These are phyloP conservation scores for Termitomyces bulborhizus DNA, from an alignment of 768 basidiomycete species.

Conservation along the genomic window DNA sequence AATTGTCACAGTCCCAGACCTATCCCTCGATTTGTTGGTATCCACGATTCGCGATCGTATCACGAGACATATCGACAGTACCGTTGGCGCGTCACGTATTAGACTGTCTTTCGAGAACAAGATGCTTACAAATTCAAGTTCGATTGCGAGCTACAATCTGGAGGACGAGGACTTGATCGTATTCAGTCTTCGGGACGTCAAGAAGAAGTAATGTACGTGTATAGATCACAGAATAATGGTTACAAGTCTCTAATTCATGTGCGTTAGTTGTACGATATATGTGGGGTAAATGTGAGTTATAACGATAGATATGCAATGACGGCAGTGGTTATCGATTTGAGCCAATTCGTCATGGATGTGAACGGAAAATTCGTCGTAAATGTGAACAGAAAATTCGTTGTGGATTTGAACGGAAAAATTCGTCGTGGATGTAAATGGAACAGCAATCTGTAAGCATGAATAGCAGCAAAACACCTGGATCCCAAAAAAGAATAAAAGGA, in stretches of 20 bases:
- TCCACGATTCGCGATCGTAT: slow-evolving; percentile 90
- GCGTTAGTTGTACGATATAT: slow-evolving; percentile 3
- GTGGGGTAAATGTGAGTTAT: background rate
- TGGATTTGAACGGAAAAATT: background rate
- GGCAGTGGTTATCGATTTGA: background rate
- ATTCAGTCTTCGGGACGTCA: slow-evolving; percentile 64
- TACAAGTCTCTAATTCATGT: background rate
- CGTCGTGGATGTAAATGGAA: background rate
- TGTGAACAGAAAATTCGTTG: background rate
- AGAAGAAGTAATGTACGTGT: slow-evolving; percentile 45
- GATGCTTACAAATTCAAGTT: slow-evolving; percentile 81
- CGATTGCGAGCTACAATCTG: slow-evolving; percentile 83
- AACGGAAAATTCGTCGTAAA: background rate
- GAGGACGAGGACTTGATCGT: slow-evolving; percentile 86
- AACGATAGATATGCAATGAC: background rate
- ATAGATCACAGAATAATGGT: slow-evolving; percentile 5
- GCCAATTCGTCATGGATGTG: background rate
- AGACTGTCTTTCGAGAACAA: slow-evolving; percentile 75
- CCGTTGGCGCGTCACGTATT: slow-evolving; percentile 76
- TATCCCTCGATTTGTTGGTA: slow-evolving; percentile 80
- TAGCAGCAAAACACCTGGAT: slow-evolving; percentile 1
- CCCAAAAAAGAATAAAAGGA: slow-evolving; percentile 9
- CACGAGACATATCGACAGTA: slow-evolving; percentile 67
- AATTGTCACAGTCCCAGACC: slow-evolving; percentile 69
- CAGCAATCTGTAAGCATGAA: background rate